These are phyloP conservation scores for Suhomyces chickasaworum DNA, from an alignment of 1,139 yeast species.

Conservation along the genomic window DNA sequence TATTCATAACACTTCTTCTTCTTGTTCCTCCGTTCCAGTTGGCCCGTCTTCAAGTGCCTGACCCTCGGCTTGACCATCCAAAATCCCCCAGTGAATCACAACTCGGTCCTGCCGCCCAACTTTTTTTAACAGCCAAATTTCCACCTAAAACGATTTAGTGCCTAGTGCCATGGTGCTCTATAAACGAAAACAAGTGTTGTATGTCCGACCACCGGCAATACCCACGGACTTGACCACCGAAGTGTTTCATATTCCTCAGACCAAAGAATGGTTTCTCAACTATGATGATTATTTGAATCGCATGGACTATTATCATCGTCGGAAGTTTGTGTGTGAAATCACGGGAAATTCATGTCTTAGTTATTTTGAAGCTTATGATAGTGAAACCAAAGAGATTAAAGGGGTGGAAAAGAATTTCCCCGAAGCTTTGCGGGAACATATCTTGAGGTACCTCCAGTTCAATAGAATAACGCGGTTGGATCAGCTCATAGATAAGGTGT, in stretches of 20 bases:
- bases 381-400: constrained; percentile 68
- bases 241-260: constrained; percentile 79
- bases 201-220: constrained; percentile 55
- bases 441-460: constrained; percentile 79
- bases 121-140: not conserved
- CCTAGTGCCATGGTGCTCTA: constrained; percentile 56
- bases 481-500: constrained; percentile 81
- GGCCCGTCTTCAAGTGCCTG: not conserved
- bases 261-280: constrained; percentile 81
- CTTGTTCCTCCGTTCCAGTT: not conserved
- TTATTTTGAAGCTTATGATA: constrained; percentile 81
- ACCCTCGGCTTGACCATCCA: not conserved
- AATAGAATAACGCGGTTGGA: constrained; percentile 84
- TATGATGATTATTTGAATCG: constrained; percentile 76
- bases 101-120: not conserved
- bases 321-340: constrained; percentile 90
- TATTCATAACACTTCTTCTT: not conserved
- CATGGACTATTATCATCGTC: constrained; percentile 69
- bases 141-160: not conserved
- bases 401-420: constrained; percentile 85
- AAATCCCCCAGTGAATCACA: not conserved
- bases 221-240: constrained; percentile 56
- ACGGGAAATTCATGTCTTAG: constrained; percentile 93
- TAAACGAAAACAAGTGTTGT: constrained; percentile 68
- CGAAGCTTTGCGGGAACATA: constrained; percentile 88